Evolutionary conservation across 148 eudicot genomes (phyloP), one percentile per base, ranked within the genome.

Genomic region (Linanthus parryae): DNA sequence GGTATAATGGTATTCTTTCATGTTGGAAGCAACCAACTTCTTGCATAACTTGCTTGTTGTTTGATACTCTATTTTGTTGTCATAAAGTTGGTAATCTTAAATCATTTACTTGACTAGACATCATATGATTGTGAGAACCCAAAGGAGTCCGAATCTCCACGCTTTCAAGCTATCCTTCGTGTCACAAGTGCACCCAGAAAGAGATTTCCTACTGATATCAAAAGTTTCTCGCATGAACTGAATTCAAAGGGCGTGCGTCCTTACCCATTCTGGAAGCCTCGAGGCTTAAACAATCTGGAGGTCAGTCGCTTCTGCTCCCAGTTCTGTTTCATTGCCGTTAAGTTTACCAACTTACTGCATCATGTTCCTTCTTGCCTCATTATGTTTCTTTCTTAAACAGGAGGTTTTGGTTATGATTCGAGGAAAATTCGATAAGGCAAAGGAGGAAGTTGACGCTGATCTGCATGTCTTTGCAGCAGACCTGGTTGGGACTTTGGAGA

Each of bases 141-240:
- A 40, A 94, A 94, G 75, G 99, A 94, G 68, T 94, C 99, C 35
- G 99, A 94, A 73, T 94, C 99, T 66, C 99, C 99, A 19, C 96
- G 99, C 40, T 84, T 94, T 69, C 94, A 88, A 88, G 99, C 96
- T 54, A 88, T 94, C 60, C 84, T 94, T 18, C 95, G 99, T 51
- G 79, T 88, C 30, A 94, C 99, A 38, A 94, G 95, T 78, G 96
- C 88, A 35, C 96, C 96, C 12, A 80, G 85, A 65, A 88, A 84
- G 77, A 80, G 95, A 63, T 67, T 68, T 73, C 99, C 96, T 28
- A 71, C 70, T 52, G 99, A 94, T 67, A 84, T 88, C 37, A 94
- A 94, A 71, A 88, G 96, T 64, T 94, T 94, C 63, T 94, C 99
- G 23, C 99, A 94, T 59, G 99, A 94, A 62, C 64, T 94, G 50